These are phyloP conservation scores for Panellus pusillus DNA, from an alignment of 768 basidiomycete genomes.

Conservation along the genomic window DNA sequence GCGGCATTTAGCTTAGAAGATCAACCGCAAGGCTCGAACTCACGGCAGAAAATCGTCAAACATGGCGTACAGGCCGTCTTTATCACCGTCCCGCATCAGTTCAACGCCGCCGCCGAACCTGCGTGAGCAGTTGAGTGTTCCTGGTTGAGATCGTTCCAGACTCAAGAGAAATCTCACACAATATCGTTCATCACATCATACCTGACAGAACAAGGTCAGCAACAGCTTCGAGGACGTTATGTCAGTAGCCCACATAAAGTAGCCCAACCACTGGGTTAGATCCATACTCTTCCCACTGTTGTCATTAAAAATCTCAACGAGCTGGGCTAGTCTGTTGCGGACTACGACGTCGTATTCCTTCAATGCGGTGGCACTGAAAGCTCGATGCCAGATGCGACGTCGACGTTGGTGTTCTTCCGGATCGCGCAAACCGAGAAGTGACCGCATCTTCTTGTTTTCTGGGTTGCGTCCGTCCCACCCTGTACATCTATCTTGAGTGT, in stretches of 20 bases:
- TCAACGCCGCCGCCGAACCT: slow-evolving; percentile 15
- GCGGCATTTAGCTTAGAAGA: not conserved
- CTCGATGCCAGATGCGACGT: slow-evolving; percentile 10
- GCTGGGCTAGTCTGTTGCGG: slow-evolving; percentile 4
- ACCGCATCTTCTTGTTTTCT: slow-evolving; percentile 3
- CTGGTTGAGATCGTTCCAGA: too few relatives aligned
- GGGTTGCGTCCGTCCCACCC: slow-evolving; percentile 14
- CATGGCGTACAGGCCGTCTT: slow-evolving; percentile 7
- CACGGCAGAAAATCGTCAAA: slow-evolving; percentile 11
- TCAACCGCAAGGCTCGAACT: not conserved
- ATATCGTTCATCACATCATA: slow-evolving; percentile 18
- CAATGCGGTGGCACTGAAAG: slow-evolving; percentile 5
- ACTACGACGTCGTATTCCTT: slow-evolving; percentile 3
- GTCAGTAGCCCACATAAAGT: slow-evolving; percentile 2
- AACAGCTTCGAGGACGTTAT: not conserved
- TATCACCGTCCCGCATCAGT: slow-evolving; percentile 13
- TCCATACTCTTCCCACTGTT: slow-evolving; percentile 8
- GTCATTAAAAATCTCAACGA: slow-evolving; percentile 6
- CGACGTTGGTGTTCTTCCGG: slow-evolving; percentile 6
- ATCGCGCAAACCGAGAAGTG: slow-evolving; percentile 1
- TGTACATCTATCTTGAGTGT: not conserved
- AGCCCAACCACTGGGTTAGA: slow-evolving; percentile 5
- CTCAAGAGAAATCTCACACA: not conserved
- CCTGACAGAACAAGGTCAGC: slow-evolving; percentile 7
- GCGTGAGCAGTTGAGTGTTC: not conserved